Evolutionary conservation across 2,329 filamentous ascomycete genomes (phyloP), one percentile per base, ranked within the genome.

Genomic region (Colletotrichum tropicale): DNA sequence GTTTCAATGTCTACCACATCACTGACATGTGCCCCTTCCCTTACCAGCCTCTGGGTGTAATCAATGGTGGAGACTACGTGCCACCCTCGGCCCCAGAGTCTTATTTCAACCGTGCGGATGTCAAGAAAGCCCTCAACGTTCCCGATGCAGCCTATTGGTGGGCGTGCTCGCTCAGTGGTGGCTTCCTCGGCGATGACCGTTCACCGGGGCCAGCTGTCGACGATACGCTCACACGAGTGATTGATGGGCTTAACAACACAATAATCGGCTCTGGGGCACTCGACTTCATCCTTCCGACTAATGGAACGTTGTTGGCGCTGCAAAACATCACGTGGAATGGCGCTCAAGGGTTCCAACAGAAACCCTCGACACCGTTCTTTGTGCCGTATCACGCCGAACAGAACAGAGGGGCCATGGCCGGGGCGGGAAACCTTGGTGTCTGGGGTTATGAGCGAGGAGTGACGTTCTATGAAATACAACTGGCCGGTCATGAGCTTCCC

Each of bases 1-100:
- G 95, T 86, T 98, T 94, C 84, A 92, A 95, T 82, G 86, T 94
- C n/a, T 97, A 96, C 84, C 91, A 94, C 71, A 90, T 96, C 16
- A 91, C 91, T 6, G 92, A 91, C 6, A 94, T 92, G 13, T 97
- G 95, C 81, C 95, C 95, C 0, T 78, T 92, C 4, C 86, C 91
- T 2, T 95, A 91, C 89, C 92, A 95, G 71, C 91, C 93, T 0
- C 87, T 96, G 4, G 92, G 91, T n/a, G 93, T 93, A 83, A 92
- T 93, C 0, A 92, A 93, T n/a, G 18, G 32, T n/a, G 58, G 30
- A 36, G n/a, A n/a, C 4, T 52, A 52, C 12, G n/a, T 52, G n/a
- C 43, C n/a, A 0, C 93, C 94, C 0, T 86, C 85, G 0, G 94
- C 93, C 1, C 88, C 91, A 0, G 81, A 83, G 1, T 86, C 95